A percentile compares a stretch with the other conserved stretches of the same genome.
Evolutionary conservation across 2,329 filamentous ascomycete genomes (phyloP).

Genomic region (Laburnicola sp.): DNA sequence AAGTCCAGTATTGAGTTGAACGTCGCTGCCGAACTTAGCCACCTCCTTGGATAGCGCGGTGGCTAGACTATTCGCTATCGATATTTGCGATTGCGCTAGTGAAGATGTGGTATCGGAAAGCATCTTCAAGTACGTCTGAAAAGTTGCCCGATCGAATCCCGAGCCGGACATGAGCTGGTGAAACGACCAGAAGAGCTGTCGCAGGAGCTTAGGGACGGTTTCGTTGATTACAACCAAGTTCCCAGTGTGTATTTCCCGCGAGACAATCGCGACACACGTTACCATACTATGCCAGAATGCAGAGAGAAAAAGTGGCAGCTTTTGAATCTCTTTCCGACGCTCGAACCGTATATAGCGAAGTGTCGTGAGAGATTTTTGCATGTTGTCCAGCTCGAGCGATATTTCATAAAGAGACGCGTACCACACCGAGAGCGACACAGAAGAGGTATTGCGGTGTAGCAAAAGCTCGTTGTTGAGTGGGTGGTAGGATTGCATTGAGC

Average conservation of each 20-base stretch:
- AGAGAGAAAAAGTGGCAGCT: conserved; percentile 36
- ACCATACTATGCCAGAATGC: conserved; percentile 28
- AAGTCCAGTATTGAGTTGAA: conserved; percentile 73
- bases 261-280: conserved; percentile 16
- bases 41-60: conserved; percentile 31
- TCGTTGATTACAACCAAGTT: conserved; percentile 6
- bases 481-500: conserved; percentile 42
- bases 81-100: conserved; percentile 4
- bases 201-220: conserved; percentile 30
- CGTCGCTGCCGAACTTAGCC: conserved; percentile 65
- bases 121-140: conserved; percentile 57
- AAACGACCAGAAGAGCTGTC: conserved; percentile 55
- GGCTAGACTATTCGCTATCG: conserved; percentile 32
- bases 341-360: conserved; percentile 39
- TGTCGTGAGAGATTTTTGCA: conserved; percentile 32
- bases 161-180: conserved; percentile 46
- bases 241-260: background rate
- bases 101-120: conserved; percentile 21
- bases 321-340: conserved; percentile 41
- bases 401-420: conserved; percentile 35
- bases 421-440: conserved; percentile 15
- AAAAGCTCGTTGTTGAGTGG: conserved; percentile 52
- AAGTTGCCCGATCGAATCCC: conserved; percentile 56
- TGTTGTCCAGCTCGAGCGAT: conserved; percentile 34
- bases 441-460: conserved; percentile 29